Base-by-base conservation (phyloP, 2,329 filamentous ascomycete genomes). In the Botrytis tulipae region DNA sequence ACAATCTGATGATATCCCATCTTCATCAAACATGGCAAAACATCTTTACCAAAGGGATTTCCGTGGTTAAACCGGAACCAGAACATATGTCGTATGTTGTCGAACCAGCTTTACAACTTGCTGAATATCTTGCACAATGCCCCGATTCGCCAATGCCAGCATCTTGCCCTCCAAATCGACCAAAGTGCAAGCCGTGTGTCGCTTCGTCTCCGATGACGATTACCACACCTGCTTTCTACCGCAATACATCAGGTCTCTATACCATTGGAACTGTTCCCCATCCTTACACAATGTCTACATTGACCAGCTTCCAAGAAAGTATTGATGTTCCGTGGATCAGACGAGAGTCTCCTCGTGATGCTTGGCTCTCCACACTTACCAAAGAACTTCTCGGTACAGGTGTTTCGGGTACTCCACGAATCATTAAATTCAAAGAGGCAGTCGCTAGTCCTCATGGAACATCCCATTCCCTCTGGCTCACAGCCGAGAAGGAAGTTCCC, bases 191-290 rank as follows among this genome's bases (percentile, higher is more conserved):
- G 44, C 90, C 91, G 6, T 98, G 95, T 82, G 87, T 89, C 29
- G 85, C 89, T 37, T 87, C 88, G 14, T 87, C 88, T 46, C 87
- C 88, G 0, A 86, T 94, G 83, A 88, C 87, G 70, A 87, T 97
- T 77, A 85, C 86, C n/a, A 91, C 90, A 0, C 88, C 90, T 4
- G 83, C 87, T 4, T 84, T 87, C 29, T 96, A 93, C 82, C 87
- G 87, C 72, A 97, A 98, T 82, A 87, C 87, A 7, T 90, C 91
- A 22, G 86, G 85, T 1, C 81, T 92, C 25, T 98, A 94, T 84
- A 94, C 92, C 4, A 93, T 99, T 76, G 94, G 92, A 74, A 93
- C 91, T 0, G 91, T 98, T 20, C 95, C 95, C 0, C 96, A 99
- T 81, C 96, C 96, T 0, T 97, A 94, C 84, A 98, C 95, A 1